A percentile compares a stretch with the other conserved stretches of the same genome.
Conservation (phyloP, 148 eudicot genomes). For the Silene latifolia region DNA sequence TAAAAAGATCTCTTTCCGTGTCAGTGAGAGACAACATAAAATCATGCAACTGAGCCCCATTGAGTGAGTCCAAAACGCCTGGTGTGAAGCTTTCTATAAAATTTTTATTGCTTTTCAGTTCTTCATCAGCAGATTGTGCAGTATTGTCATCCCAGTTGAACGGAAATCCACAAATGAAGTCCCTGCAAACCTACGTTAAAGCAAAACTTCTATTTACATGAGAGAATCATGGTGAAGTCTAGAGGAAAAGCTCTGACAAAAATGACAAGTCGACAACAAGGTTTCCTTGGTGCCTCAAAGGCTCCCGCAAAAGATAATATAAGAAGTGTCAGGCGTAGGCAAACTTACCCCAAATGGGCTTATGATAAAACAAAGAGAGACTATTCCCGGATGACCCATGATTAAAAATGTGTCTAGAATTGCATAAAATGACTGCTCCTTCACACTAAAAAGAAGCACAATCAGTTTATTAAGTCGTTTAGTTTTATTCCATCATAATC, state of each 20-base stretch:
- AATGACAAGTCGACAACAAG: no score
- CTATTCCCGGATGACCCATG: neutral
- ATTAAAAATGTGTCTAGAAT: neutral
- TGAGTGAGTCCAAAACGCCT: constrained; percentile 14
- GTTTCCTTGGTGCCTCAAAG: neutral
- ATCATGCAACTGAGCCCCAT: constrained; percentile 33
- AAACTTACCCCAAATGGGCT: neutral
- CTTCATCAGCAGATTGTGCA: constrained; percentile 28
- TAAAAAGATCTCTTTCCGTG: constrained; percentile 20
- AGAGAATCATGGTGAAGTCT: neutral
- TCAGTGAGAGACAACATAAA: constrained; percentile 15
- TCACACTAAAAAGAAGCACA: neutral
- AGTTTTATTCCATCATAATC: neutral
- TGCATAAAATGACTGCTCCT: neutral
- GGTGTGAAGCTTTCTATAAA: constrained; percentile 11
- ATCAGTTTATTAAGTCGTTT: neutral
- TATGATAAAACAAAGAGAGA: neutral
- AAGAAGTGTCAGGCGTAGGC: neutral
- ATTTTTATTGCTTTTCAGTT: constrained; percentile 14
- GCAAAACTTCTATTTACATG: neutral
- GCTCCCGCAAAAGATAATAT: neutral
- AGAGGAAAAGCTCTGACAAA: neutral
- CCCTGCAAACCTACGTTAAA: constrained; percentile 41
- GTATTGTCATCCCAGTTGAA: constrained; percentile 50
- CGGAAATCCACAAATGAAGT: constrained; percentile 57